Base-by-base conservation (phyloP, 2,329 filamentous ascomycete species). In the Fusarium secorum region DNA sequence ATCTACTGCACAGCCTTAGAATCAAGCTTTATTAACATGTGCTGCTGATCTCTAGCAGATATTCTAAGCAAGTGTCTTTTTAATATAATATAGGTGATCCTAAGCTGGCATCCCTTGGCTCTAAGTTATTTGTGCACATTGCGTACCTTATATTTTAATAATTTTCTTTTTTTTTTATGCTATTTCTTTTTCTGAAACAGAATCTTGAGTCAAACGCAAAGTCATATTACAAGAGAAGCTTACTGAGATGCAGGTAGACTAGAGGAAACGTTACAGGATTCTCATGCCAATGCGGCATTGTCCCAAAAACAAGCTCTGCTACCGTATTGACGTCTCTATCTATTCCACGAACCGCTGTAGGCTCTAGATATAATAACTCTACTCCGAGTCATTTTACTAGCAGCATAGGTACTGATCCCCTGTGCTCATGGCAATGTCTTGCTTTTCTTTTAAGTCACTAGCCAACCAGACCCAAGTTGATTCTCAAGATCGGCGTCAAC, bases 401-500 rank as follows among this genome's bases (percentile, higher is more conserved):
- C 24, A 55, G 57, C n/a, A 44, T 60, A 32, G 45, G 18, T 32
- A 36, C 22, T 38, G 49, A 41, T 35, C 36, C 64, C 28, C 44
- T 53, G 42, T 41, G 32, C 26, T 39, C 8, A 39, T 18, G 41
- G 24, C 33, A 36, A 30, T 56, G 63, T 67, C 48, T 62, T 67
- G 56, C 54, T 63, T 67, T 60, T 66, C 57, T 49, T 42, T 51
- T 32, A 45, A 59, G 20, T 42, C 60, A 38, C 49, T 46, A 61
- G 46, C 73, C 70, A 75, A 75, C 67, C 70, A 72, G 57, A 64
- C 39, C 18, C 44, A 35, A 46, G 28, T 62, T 48, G 44, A 64
- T 61, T 67, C 63, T 70, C 63, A 51, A 68, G 77, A 78, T 76
- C 78, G 75, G 72, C 75, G 71, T 73, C 67, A 68, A 72, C 73